phyloP scores from a whole-genome alignment of 441 rosid genomes.

The Gossypium schwendimanii region DNA sequence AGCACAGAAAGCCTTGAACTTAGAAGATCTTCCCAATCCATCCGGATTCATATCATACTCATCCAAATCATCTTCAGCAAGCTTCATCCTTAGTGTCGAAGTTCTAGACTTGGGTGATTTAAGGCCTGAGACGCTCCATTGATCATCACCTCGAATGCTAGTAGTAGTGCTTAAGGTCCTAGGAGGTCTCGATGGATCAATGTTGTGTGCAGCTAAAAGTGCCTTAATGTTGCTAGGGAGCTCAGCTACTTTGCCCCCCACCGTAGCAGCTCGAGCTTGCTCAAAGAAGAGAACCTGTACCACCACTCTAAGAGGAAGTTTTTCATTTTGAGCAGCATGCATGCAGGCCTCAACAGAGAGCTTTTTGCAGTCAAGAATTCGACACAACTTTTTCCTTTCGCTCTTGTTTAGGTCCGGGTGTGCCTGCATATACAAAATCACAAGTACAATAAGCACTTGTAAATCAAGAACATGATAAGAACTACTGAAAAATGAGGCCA shows the following conservation, averaged over 20 bases:
- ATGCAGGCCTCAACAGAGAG: conserved; percentile 67
- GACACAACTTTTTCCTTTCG: conserved; percentile 56
- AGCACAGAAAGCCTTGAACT: conserved; percentile 66
- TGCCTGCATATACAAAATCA: conserved; percentile 28
- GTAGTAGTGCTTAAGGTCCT: conserved; percentile 57
- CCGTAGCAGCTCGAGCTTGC: conserved; percentile 69
- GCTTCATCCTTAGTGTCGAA: conserved; percentile 73
- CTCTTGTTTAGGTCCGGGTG: conserved; percentile 56
- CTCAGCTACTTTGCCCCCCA: conserved; percentile 59
- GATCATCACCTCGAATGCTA: conserved; percentile 65
- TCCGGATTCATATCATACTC: conserved; percentile 47
- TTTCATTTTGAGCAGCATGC: conserved; percentile 72
- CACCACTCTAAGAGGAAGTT: conserved; percentile 60
- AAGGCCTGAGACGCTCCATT: conserved; percentile 89
- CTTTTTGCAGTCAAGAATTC: conserved; percentile 61
- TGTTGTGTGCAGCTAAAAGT: conserved; percentile 57
- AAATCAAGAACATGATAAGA: background rate
- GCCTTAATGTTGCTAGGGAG: conserved; percentile 86
- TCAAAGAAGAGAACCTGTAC: conserved; percentile 74
- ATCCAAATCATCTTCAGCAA: conserved; percentile 69
- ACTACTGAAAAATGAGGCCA: background rate
- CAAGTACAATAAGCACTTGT: background rate
- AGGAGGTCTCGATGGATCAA: conserved; percentile 65
- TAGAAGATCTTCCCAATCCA: conserved; percentile 50
- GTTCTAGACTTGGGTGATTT: conserved; percentile 65